A percentile compares a stretch with the other conserved stretches of the same genome.
Evolutionary conservation across 345 rosid genomes (phyloP).

Genomic region (Bretschneidera sinensis): DNA sequence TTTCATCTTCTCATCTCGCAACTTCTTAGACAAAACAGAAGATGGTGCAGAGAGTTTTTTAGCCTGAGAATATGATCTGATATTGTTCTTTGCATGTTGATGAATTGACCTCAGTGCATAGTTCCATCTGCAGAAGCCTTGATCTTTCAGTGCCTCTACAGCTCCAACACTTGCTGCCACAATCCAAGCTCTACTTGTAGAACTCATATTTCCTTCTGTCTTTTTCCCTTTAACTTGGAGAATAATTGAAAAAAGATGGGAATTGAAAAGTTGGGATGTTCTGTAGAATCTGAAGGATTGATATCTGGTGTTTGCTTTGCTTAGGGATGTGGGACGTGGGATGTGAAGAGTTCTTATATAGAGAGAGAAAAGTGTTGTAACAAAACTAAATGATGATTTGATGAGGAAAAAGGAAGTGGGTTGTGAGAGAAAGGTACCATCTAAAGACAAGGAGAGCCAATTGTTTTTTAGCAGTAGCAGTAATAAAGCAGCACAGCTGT

Average conservation of each 20-base stretch:
- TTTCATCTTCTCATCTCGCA: constrained; percentile 13
- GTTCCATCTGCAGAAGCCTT: constrained; percentile 52
- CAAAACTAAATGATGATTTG: too few species aligned
- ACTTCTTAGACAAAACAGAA: constrained; percentile 5
- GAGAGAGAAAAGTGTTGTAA: too few species aligned
- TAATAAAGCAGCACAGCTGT: neutral
- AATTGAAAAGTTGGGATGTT: neutral
- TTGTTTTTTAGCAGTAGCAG: neutral
- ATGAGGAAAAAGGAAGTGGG: neutral
- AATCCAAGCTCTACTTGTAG: constrained; percentile 37
- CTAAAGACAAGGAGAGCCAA: neutral
- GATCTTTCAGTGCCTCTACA: constrained; percentile 49
- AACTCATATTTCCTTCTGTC: constrained; percentile 13
- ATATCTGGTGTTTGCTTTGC: constrained; percentile 1
- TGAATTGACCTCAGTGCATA: constrained; percentile 31
- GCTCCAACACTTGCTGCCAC: constrained; percentile 52
- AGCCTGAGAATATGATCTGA: constrained; percentile 29
- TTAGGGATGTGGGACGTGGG: neutral
- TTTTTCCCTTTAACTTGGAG: neutral
- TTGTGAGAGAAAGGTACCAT: too few species aligned
- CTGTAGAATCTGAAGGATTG: neutral
- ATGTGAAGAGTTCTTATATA: neutral
- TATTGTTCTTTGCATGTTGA: constrained; percentile 27
- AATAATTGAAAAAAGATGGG: neutral
- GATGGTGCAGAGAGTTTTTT: constrained; percentile 20